Base-by-base conservation (phyloP, 345 rosid species). In the Eucalyptus virginea region DNA sequence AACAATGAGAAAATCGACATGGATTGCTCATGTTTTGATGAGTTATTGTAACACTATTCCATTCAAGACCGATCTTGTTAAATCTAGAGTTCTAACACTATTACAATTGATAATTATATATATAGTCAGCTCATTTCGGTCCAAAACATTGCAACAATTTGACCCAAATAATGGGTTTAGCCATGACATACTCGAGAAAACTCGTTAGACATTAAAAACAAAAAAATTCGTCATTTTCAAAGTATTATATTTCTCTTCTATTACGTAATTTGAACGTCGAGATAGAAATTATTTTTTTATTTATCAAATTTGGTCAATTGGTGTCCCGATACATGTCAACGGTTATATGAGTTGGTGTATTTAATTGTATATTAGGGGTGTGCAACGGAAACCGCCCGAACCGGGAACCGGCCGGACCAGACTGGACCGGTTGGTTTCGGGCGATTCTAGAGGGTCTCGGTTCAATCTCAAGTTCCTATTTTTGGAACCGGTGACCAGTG, bases 171-270 rank as follows among this genome's bases (percentile, higher is more conserved):
- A 32, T 62, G 56, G 54, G 56, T 51, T 51, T 18, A 51, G 2
- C 2, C 56, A 51, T 19, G 23, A 51, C 23, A 3, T 7, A 54
- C 60, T 18, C 1, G 0, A 10, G 1, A 34, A 6, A 23, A 18
- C 44, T 69, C 11, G 1, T 3, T 69, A 34, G 11, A 34, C 21
- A 69, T 69, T 19, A 1, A 18, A 69, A 17, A 18, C 5, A 18
- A 69, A 0, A 69, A 34, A 10, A 32, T 4, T 15, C 3, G 4
- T 15, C 40, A 9, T 67, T 67, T 32, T 32, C 21, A 17, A 67
- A 32, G 5, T 34, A 32, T 17, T 16, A 16, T 17, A 11, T 17
- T 9, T 32, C 4, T 16, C 1, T 3, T 0, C 6, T 4, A 5
- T 32, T 32, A 19, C 23, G 2, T 67, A 32, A 34, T 67, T 2